phyloP scores from a whole-genome alignment of 1,139 yeast genomes.

The Geotrichum aggregatum region DNA sequence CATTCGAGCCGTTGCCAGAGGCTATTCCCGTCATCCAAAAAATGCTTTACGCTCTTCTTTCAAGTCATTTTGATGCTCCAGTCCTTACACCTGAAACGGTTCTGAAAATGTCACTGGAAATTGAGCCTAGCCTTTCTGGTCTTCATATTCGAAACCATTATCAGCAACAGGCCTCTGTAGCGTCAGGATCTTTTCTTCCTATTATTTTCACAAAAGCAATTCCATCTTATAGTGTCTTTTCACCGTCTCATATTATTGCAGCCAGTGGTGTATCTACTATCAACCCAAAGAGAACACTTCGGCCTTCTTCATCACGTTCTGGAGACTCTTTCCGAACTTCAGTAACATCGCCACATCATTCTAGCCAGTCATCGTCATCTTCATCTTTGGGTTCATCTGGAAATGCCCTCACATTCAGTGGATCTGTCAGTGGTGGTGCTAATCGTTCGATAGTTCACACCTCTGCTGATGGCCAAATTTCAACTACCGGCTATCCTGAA shows the following conservation, averaged over 20 bases:
- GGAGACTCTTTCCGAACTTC: conserved; percentile 4
- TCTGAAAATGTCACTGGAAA: conserved; percentile 43
- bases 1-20: conserved; percentile 31
- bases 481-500: conserved; percentile 39
- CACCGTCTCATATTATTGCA: conserved; percentile 46
- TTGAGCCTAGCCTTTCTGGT: conserved; percentile 47
- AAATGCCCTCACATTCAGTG: conserved; percentile 38
- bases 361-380: conserved; percentile 17
- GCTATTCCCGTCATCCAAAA: conserved; percentile 36
- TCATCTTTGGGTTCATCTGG: not conserved
- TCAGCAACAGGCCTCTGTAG: conserved; percentile 46
- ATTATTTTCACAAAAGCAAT: conserved; percentile 54
- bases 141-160: conserved; percentile 42
- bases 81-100: conserved; percentile 26
- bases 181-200: conserved; percentile 58
- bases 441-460: not conserved
- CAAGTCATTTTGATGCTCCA: conserved; percentile 30
- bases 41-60: conserved; percentile 39
- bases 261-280: conserved; percentile 20
- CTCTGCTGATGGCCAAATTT: conserved; percentile 24
- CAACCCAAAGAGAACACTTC: conserved; percentile 19
- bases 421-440: conserved; percentile 32
- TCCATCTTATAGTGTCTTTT: conserved; percentile 53
- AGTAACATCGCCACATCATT: conserved; percentile 1
- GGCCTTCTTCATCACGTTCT: conserved; percentile 10